phyloP scores from a whole-genome alignment of 306 rosid genomes.

The Echinosophora koreensis region DNA sequence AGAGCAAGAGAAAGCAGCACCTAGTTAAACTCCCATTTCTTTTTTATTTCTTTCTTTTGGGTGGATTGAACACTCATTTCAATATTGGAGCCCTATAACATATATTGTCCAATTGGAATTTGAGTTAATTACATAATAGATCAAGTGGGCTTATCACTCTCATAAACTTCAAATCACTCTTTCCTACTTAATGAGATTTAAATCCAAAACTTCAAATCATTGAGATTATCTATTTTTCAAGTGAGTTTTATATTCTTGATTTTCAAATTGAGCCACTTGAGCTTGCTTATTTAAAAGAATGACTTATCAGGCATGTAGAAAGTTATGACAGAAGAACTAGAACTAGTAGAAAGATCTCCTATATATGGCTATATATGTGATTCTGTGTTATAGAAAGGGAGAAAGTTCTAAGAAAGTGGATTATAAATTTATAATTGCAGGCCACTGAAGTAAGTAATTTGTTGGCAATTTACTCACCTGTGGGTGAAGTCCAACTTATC shows the following conservation, averaged over 20 bases:
- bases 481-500: not conserved
- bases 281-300: conserved; percentile 21
- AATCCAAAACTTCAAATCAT: not conserved
- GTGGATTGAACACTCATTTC: not conserved
- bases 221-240: not conserved
- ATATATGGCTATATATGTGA: no score
- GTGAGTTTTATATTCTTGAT: not conserved
- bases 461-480: not conserved
- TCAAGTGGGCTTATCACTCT: not conserved
- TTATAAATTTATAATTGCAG: not conserved
- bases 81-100: not conserved
- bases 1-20: not conserved
- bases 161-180: not conserved
- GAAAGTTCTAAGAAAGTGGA: not conserved
- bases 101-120: not conserved
- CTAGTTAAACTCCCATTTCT: not conserved
- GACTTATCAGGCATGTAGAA: conserved; percentile 6
- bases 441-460: no score
- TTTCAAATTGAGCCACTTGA: not conserved
- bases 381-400: not conserved
- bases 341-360: not conserved
- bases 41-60: no score
- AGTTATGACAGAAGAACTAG: not conserved
- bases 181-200: not conserved
- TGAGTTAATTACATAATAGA: not conserved